These are phyloP conservation scores for Tuber microsphaerosporum DNA, from an alignment of 495 filamentous ascomycete genomes.

Conservation along the genomic window DNA sequence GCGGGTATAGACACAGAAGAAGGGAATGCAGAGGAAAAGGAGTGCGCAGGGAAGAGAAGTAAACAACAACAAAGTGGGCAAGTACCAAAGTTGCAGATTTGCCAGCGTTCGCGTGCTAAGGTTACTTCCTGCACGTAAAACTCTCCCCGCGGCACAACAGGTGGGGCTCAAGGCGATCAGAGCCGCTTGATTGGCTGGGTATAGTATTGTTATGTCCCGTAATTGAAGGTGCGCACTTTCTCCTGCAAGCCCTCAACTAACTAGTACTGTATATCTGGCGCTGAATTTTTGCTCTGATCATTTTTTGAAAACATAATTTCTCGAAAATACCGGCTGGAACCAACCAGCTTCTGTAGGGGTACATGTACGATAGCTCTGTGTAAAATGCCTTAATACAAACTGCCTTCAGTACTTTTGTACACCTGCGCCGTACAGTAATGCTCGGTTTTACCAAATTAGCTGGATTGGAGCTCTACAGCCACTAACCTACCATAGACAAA, in stretches of 20 bases:
- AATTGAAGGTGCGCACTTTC: background rate
- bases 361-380: background rate
- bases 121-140: background rate
- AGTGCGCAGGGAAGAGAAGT: background rate
- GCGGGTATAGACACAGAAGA: background rate
- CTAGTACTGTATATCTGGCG: background rate
- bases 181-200: slow-evolving; percentile 2
- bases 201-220: background rate
- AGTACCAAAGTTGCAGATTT: slow-evolving; percentile 1
- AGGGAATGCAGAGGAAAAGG: background rate
- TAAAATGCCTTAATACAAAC: background rate
- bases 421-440: background rate
- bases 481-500: background rate
- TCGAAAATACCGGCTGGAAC: background rate
- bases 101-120: background rate
- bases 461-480: background rate
- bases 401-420: background rate
- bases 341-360: background rate
- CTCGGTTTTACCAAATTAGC: background rate
- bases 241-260: background rate
- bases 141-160: background rate
- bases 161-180: background rate
- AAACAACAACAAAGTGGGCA: background rate
- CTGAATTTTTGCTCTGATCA: background rate
- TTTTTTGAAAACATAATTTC: background rate